A percentile compares a stretch with the other conserved stretches of the same genome.
phyloP scores from a whole-genome alignment of 441 rosid species.

The Flueggea neowawraea region DNA sequence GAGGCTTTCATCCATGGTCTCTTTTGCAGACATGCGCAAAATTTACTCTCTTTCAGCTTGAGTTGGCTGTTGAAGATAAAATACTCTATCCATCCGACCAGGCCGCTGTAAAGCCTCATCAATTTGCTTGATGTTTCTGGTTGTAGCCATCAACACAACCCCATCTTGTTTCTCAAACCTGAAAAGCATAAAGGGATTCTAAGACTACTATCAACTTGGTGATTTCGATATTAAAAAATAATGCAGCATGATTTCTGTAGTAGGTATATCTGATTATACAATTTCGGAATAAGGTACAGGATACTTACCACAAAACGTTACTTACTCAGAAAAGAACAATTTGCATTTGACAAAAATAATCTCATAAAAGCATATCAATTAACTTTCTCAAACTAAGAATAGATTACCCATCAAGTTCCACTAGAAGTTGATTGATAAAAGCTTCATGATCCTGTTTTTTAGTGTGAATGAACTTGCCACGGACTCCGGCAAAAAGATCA shows the following conservation, averaged over 20 bases:
- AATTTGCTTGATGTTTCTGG: slow-evolving; percentile 86
- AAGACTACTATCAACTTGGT: too few relatives aligned
- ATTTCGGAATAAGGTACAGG: not conserved
- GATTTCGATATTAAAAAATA: not conserved
- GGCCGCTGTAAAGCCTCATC: slow-evolving; percentile 95
- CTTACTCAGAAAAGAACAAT: not conserved
- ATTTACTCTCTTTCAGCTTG: slow-evolving; percentile 93
- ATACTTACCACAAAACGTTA: not conserved
- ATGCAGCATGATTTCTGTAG: not conserved
- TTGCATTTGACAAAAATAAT: not conserved
- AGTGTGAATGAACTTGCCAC: slow-evolving; percentile 90
- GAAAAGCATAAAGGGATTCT: slow-evolving; percentile 11
- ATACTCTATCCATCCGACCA: slow-evolving; percentile 97
- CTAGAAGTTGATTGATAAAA: slow-evolving; percentile 96
- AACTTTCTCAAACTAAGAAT: slow-evolving; percentile 2
- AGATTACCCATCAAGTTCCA: slow-evolving; percentile 98
- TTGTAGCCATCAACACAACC: slow-evolving; percentile 97
- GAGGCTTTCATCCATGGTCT: slow-evolving; percentile 85
- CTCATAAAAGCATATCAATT: slow-evolving; percentile 5
- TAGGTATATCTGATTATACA: slow-evolving; percentile 7
- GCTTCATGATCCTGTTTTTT: slow-evolving; percentile 97
- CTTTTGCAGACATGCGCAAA: slow-evolving; percentile 70
- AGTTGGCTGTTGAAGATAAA: slow-evolving; percentile 91
- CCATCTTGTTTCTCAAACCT: slow-evolving; percentile 99
- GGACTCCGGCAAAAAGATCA: slow-evolving; percentile 99